phyloP scores from a whole-genome alignment of 176 grass and related monocot species.

The Oryza coarctata region DNA sequence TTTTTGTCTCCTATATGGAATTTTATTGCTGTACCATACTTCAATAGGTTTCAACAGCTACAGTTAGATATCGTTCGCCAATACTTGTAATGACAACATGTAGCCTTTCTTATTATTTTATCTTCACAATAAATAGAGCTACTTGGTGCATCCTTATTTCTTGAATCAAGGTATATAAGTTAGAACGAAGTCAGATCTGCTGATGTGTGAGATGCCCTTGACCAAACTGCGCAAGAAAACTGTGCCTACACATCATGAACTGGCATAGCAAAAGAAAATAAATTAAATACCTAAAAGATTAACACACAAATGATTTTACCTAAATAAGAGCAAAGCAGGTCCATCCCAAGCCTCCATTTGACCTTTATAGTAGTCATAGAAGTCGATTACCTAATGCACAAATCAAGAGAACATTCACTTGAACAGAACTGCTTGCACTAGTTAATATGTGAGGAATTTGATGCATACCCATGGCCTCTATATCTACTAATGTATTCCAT shows the following conservation, averaged over 20 bases:
- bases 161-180: conserved; percentile 5
- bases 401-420: conserved; percentile 39
- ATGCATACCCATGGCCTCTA: conserved; percentile 15
- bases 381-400: conserved; percentile 82
- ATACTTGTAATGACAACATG: conserved; percentile 5
- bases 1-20: conserved; percentile 19
- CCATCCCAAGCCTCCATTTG: conserved; percentile 99
- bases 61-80: not conserved
- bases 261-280: conserved; percentile 38
- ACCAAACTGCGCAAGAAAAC: conserved; percentile 31
- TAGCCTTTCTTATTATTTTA: conserved; percentile 7
- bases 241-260: conserved; percentile 24
- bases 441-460: conserved; percentile 25
- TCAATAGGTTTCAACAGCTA: conserved; percentile 15
- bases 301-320: conserved; percentile 47
- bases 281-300: not conserved
- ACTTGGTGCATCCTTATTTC: not conserved
- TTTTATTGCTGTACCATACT: conserved; percentile 2
- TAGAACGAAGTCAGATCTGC: conserved; percentile 33
- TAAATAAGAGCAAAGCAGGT: conserved; percentile 97
- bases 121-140: conserved; percentile 12
- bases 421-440: conserved; percentile 10
- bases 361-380: conserved; percentile 99
- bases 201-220: conserved; percentile 9
- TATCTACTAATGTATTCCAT: conserved; percentile 20